Base-by-base conservation (phyloP, 768 basidiomycete genomes). In the Collybiopsis confluens region DNA sequence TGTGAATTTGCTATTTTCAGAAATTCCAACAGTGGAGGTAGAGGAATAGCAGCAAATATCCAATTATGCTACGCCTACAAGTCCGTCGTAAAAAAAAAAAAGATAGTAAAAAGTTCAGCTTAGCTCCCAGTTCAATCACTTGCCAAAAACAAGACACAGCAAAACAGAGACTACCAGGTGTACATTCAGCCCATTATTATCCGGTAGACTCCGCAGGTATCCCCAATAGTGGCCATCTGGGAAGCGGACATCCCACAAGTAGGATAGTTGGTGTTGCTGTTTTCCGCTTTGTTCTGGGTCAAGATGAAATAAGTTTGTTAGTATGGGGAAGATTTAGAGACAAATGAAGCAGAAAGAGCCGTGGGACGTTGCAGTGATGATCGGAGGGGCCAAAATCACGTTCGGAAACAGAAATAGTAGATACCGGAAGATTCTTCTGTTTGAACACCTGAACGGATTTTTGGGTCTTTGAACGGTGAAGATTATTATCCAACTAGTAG, bases 361-460 rank as follows among this genome's bases (percentile, higher is more conserved):
- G n/a, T n/a, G n/a, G n/a, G n/a, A n/a, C n/a, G n/a, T n/a, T n/a
- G n/a, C n/a, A n/a, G n/a, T n/a, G n/a, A n/a, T n/a, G n/a, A n/a
- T n/a, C n/a, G n/a, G n/a, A n/a, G n/a, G n/a, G n/a, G n/a, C n/a
- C n/a, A n/a, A n/a, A n/a, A n/a, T 23, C 35, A 23, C 41, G 58
- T 57, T 45, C 90, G 74, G 41, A n/a, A n/a, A 86, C 81, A 0
- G 76, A 72, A 41, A 91, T 77, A 0, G 86, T 86, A 54, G 82
- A 87, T 10, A 83, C 62, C 1, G 68, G 63, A 47, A 88, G 76
- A 1, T 85, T 85, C 60, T 87, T 70, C 54, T 56, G 75, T 49
- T 77, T 70, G 67, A 88, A 88, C 2, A 83, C 87, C 61, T 88
- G 86, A 11, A 90, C 73, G n/a, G 79, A 73, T 65, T 89, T 90